Evolutionary conservation across 2,329 filamentous ascomycete genomes (phyloP).

Genomic region (Aspergillus neoniger): DNA sequence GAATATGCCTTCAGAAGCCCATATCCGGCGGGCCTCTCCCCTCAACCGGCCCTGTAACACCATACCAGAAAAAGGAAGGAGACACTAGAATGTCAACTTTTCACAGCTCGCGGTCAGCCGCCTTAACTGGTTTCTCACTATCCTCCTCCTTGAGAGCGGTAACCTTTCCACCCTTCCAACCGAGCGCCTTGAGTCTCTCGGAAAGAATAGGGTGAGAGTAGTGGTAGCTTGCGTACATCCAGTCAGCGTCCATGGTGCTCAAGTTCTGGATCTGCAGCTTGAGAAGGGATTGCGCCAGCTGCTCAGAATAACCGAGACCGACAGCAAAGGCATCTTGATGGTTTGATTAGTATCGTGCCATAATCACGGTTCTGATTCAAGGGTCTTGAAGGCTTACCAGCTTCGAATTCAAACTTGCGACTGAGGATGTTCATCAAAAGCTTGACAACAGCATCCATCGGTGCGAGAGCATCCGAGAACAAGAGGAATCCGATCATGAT

Average conservation of each 20-base stretch:
- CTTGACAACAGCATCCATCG: conserved; percentile 93
- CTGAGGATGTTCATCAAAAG: conserved; percentile 94
- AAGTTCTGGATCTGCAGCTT: conserved; percentile 98
- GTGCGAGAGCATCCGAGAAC: conserved; percentile 93
- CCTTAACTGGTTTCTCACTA: conserved; percentile 64
- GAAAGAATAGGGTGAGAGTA: conserved; percentile 96
- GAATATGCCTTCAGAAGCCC: not conserved
- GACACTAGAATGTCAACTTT: not conserved
- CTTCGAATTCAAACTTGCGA: conserved; percentile 93
- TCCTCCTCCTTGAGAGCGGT: conserved; percentile 54
- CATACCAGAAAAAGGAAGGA: conserved; percentile 8
- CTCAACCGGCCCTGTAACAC: conserved; percentile 2
- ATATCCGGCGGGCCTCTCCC: not conserved
- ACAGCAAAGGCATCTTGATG: conserved; percentile 74
- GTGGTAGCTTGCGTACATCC: conserved; percentile 97
- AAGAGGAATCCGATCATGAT: conserved; percentile 97
- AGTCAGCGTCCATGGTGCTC: conserved; percentile 97
- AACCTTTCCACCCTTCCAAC: conserved; percentile 69
- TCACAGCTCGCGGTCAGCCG: conserved; percentile 75
- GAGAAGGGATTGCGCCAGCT: conserved; percentile 85
- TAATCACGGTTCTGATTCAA: not conserved
- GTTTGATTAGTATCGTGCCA: conserved; percentile 25
- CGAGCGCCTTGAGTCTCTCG: conserved; percentile 86
- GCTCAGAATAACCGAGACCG: conserved; percentile 76
- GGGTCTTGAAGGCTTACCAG: conserved; percentile 55